Evolutionary conservation across 768 basidiomycete genomes (phyloP), one percentile per base, ranked within the genome.

Genomic region (Tricholoma flavovirens): DNA sequence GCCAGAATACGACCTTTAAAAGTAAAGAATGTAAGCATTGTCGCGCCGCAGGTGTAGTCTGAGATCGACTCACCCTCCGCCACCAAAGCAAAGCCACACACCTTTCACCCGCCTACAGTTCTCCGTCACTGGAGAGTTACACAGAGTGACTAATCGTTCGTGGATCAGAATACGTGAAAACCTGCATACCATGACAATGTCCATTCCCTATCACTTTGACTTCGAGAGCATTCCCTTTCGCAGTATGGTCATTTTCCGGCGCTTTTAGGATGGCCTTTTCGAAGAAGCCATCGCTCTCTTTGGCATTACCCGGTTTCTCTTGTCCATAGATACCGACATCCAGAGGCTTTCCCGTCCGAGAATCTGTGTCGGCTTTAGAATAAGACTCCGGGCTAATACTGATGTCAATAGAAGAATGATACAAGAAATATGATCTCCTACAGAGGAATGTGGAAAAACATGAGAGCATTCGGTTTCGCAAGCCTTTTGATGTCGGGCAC

Each of bases 381-480:
- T 90, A 95, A 1, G 91, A 78, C 69, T 95, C 92, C 50, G 82
- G 84, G 30, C 90, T 92, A 60, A 32, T 49, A 30, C 6, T 36
- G 22, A 42, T 54, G 45, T 51, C 48, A 29, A 46, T 21, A 48
- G 36, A 12, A 33, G 21, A 29, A 24, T 26, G 11, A 53, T 35
- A 8, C 26, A 59, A 30, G 26, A 10, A 0, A 52, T 6, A 29
- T 22, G 48, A 19, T 48, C 29, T 75, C 86, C 19, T 66, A 91
- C 87, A 98, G 66, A 51, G 96, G 96, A 48, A 99, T 98, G 62
- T 98, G 96, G 84, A 97, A 98, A 74, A 96, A 97, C 88, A 93
- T 90, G 62, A 98, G 69, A 0, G 93, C 96, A 64, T 98, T 98
- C 1, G 96, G 96, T 69, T 97, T 98, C 4, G 90, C 91, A 2